Base-by-base conservation (phyloP, 1,139 yeast species). In the Sugiyamaella grinbergsii region DNA sequence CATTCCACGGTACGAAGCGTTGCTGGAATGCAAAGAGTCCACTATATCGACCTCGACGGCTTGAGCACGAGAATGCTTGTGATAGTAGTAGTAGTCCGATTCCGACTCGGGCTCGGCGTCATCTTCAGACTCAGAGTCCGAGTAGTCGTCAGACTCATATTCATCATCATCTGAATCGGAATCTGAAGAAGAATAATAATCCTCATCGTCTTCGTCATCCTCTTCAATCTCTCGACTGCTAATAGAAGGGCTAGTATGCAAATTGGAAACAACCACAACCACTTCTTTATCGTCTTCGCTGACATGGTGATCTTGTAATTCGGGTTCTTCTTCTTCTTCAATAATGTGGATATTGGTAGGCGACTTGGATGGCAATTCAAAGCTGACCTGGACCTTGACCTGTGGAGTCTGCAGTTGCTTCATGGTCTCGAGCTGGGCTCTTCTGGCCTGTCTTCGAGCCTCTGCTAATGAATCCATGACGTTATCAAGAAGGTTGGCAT, bases 401-500 rank as follows among this genome's bases (percentile, higher is more conserved):
- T 43, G 32, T n/a, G 47, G 26, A 11, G 29, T 23, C 29, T 49
- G 53, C 50, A 40, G 42, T 28, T 36, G 42, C 36, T 33, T 44
- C 51, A 23, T 37, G 36, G 42, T 50, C 31, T 39, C 50, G 22
- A 47, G 45, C 34, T 51, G 49, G 37, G 41, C 51, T 28, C 41
- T 47, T 39, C 51, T 37, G 34, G 44, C 32, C 37, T 45, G 39
- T 53, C 52, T 50, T 32, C 51, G 46, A 23, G 50, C 54, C 20
- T 54, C 49, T 11, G 62, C 53, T 8, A 65, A 54, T 13, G 58
- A 42, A 41, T 81, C 90, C 81, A 85, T 82, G 42, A 86, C 65
- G 56, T 75, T 75, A 63, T 86, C 95, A 54, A 86, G 74, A 72
- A 86, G 71, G 66, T 85, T 86, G 16, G 94, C 93, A 67, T 86